Evolutionary conservation across 1,139 yeast genomes (phyloP).

Genomic region (Sugiyamaella pinicola): DNA sequence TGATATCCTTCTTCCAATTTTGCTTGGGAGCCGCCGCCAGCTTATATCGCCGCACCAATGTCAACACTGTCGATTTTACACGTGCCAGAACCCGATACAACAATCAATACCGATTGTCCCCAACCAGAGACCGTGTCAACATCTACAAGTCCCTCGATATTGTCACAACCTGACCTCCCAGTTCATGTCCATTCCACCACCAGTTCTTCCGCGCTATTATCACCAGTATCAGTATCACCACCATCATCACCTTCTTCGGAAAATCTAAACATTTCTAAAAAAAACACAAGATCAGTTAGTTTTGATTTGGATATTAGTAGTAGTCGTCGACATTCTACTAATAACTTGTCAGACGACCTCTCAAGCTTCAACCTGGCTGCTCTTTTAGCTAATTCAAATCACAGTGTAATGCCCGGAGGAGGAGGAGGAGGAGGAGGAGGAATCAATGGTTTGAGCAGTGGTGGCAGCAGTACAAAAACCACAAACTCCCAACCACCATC

Average conservation of each 20-base stretch:
- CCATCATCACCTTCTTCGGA: too few relatives aligned
- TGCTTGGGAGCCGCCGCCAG: neutral
- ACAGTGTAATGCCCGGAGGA: neutral
- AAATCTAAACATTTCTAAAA: constrained; percentile 6
- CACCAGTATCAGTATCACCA: neutral
- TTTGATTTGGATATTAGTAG: constrained; percentile 1
- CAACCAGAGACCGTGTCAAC: neutral
- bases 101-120: neutral
- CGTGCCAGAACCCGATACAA: constrained; percentile 9
- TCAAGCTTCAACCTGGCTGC: neutral
- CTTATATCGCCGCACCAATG: constrained; percentile 9
- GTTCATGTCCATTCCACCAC: neutral
- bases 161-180: neutral
- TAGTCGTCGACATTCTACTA: neutral
- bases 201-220: constrained; percentile 5
- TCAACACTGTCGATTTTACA: constrained; percentile 7
- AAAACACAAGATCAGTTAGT: constrained; percentile 4
- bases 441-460: neutral
- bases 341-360: neutral
- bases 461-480: neutral
- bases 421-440: too few relatives aligned
- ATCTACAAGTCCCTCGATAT: neutral
- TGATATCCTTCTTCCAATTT: too few relatives aligned
- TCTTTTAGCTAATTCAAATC: neutral
- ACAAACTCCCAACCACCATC: constrained; percentile 2